Evolutionary conservation across 2,329 filamentous ascomycete genomes (phyloP).

Genomic region (Aspergillus sp.): DNA sequence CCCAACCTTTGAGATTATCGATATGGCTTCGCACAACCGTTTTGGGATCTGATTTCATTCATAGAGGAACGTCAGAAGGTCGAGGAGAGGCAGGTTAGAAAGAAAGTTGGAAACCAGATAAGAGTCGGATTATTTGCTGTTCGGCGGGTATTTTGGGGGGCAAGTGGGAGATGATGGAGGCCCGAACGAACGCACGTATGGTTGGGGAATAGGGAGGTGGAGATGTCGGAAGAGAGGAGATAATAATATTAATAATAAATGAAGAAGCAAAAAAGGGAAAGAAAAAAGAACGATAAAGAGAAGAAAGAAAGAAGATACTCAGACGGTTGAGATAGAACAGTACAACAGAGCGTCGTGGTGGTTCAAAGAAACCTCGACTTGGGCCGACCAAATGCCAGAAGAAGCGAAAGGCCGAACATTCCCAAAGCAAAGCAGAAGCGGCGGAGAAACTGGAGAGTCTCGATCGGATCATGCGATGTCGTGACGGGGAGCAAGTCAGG

Average conservation of each 20-base stretch:
- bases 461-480: no score
- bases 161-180: not conserved
- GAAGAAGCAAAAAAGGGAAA: not conserved
- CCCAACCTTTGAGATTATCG: conserved; percentile 11
- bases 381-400: no score
- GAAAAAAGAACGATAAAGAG: conserved; percentile 1
- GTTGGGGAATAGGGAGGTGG: conserved; percentile 1
- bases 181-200: not conserved
- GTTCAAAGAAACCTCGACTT: no score
- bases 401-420: no score
- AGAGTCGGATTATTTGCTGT: conserved; percentile 1
- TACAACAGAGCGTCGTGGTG: no score
- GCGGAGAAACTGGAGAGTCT: no score
- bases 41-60: conserved; percentile 6
- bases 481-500: no score
- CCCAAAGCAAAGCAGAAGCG: no score
- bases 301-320: not conserved
- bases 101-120: conserved; percentile 1
- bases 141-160: conserved; percentile 1
- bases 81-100: conserved; percentile 1
- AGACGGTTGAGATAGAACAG: no score
- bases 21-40: conserved; percentile 6
- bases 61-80: conserved; percentile 7
- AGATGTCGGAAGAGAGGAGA: not conserved
- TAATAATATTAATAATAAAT: not conserved